phyloP scores from a whole-genome alignment of 495 filamentous ascomycete genomes.

The Aspergillus avenaceus region DNA sequence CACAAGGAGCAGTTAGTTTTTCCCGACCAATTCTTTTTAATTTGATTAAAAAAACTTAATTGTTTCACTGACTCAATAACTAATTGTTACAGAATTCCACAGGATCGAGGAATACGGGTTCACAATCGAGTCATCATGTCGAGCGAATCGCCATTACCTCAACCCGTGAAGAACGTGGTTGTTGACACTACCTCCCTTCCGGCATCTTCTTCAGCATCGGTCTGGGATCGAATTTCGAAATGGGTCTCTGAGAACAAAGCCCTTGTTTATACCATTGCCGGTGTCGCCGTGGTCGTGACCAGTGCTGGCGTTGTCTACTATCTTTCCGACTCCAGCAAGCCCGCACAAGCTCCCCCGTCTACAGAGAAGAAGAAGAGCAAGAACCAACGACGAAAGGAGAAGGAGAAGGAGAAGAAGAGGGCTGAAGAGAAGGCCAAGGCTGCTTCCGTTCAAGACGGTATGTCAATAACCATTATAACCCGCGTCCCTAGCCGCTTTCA shows the following conservation, averaged over 20 bases:
- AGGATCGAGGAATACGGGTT: constrained; percentile 13
- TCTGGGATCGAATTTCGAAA: constrained; percentile 84
- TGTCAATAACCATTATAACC: constrained; percentile 3
- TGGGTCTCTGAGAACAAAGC: constrained; percentile 96
- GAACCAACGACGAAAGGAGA: constrained; percentile 54
- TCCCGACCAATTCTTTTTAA: neutral
- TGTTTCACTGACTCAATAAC: neutral
- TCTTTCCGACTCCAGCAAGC: constrained; percentile 48
- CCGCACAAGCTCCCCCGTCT: constrained; percentile 20
- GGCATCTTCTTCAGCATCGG: constrained; percentile 55
- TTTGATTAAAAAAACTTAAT: neutral
- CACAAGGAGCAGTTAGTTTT: constrained; percentile 16
- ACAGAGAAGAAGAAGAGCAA: constrained; percentile 54
- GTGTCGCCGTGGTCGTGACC: constrained; percentile 85
- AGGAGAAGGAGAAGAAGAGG: constrained; percentile 50
- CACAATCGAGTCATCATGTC: constrained; percentile 34
- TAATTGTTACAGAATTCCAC: constrained; percentile 8
- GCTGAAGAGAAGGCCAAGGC: constrained; percentile 65
- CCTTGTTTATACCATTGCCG: constrained; percentile 91
- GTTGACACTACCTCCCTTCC: constrained; percentile 48
- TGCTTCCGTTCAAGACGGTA: constrained; percentile 40
- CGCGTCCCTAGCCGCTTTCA: neutral
- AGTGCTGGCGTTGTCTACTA: constrained; percentile 91
- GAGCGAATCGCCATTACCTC: constrained; percentile 36
- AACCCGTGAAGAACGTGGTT: constrained; percentile 39